Percentiles rank a stretch among this genome's conserved stretches.
Conservation (phyloP, 805 yeast species). For the Candida rishiriensis region DNA sequence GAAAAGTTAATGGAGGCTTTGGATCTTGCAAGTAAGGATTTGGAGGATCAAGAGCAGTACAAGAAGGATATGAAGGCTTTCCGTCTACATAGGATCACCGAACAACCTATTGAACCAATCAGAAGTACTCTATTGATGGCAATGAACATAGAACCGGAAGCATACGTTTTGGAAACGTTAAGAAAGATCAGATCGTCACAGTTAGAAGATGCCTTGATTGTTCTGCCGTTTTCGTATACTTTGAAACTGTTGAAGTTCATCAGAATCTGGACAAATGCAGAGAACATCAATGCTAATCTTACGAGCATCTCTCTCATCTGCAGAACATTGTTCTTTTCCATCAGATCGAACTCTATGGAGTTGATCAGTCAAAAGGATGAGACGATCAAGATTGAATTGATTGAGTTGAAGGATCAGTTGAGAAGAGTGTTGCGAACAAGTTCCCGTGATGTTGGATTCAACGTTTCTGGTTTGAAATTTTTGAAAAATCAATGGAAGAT, state of each 20-base stretch:
- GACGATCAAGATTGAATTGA: slow-evolving; percentile 57
- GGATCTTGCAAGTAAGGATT: slow-evolving; percentile 73
- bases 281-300: slow-evolving; percentile 37
- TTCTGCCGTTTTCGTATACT: slow-evolving; percentile 84
- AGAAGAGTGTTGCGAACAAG: slow-evolving; percentile 50
- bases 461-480: slow-evolving; percentile 75
- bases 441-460: slow-evolving; percentile 68
- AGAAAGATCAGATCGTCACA: slow-evolving; percentile 74
- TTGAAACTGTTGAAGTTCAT: slow-evolving; percentile 66
- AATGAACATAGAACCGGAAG: slow-evolving; percentile 63
- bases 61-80: slow-evolving; percentile 33
- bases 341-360: slow-evolving; percentile 74
- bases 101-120: slow-evolving; percentile 55
- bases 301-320: slow-evolving; percentile 61
- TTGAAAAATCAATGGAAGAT: slow-evolving; percentile 74
- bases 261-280: slow-evolving; percentile 61
- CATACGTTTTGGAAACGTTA: slow-evolving; percentile 71
- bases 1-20: slow-evolving; percentile 89
- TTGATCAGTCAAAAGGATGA: slow-evolving; percentile 66
- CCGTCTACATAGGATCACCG: slow-evolving; percentile 39
- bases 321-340: slow-evolving; percentile 68
- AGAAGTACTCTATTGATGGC: slow-evolving; percentile 74
- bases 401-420: slow-evolving; percentile 57
- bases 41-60: slow-evolving; percentile 52
- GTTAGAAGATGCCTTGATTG: slow-evolving; percentile 87